Base-by-base conservation (phyloP, 148 eudicot genomes). In the Rhododendron molle region DNA sequence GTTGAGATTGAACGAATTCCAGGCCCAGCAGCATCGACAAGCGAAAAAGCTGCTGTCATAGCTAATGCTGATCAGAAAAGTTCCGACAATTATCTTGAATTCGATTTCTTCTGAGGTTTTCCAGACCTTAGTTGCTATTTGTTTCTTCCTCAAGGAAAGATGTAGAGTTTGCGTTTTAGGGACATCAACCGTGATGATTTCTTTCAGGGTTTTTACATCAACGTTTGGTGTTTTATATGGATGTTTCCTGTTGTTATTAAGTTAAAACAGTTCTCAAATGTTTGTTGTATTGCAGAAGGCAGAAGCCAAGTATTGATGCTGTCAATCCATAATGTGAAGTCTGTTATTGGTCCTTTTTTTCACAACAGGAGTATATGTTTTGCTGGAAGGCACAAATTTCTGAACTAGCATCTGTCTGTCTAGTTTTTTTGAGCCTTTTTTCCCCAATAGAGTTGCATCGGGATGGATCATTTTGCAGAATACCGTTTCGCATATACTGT, bases 61-160 rank as follows among this genome's bases (percentile, higher is more conserved):
- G 85, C 81, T 21, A 56, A 79, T 62, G 89, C 90, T 3, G 89
- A 91, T 76, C 94, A 90, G 86, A 95, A 93, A 89, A 92, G 91
- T 74, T 87, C 93, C 5, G 96, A 93, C 89, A 94, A 94, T 89
- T 96, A 93, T 91, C 91, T 96, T 89, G 98, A 96, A 88, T 96
- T 96, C 78, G 98, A 96, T 89, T 96, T 94, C 94, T 96, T 96
- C 84, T 96, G 86, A 88, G 20, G 65, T 44, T 76, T 86, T 83
- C 81, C 83, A 26, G 78, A 50, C 80, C 15, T 26, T 46, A 58
- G 85, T 82, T 71, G 74, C 71, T 34, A 21, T 83, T 85, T 69
- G 79, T 72, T 88, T 79, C 71, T 83, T 74, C 72, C 82, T 71
- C 58, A 21, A 62, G 83, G 81, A 79, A 85, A 79, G 23, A 79